Evolutionary conservation across 306 rosid genomes (phyloP).

Genomic region (Echinosophora koreensis): DNA sequence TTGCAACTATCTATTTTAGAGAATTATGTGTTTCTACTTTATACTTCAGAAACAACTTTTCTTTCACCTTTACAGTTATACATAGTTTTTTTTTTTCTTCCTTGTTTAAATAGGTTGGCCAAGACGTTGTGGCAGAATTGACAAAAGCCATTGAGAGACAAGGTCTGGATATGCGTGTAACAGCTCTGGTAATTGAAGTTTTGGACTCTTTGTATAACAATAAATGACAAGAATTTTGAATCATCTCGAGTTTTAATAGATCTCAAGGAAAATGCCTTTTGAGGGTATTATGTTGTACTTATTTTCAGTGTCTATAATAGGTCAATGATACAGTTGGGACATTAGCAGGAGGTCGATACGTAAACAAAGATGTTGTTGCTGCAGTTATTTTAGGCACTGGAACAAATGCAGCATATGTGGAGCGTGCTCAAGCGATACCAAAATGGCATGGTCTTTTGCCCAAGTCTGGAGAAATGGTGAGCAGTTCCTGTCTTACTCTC

Average conservation of each 20-base stretch:
- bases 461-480: constrained; percentile 88
- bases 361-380: constrained; percentile 72
- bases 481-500: constrained; percentile 34
- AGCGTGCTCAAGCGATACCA: constrained; percentile 88
- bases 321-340: constrained; percentile 96
- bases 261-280: constrained; percentile 24
- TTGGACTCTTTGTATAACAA: constrained; percentile 21
- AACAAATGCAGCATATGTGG: constrained; percentile 94
- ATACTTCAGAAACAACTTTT: not conserved
- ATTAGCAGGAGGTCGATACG: constrained; percentile 87
- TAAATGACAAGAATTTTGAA: constrained; percentile 11
- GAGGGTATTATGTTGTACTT: constrained; percentile 33
- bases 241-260: not conserved
- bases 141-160: constrained; percentile 70
- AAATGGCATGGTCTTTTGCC: constrained; percentile 93
- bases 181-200: constrained; percentile 75
- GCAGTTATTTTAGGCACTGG: constrained; percentile 94
- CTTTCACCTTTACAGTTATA: constrained; percentile 25
- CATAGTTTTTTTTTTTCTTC: constrained; percentile 15
- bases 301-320: constrained; percentile 55
- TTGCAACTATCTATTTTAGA: not conserved
- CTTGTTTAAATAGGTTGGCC: constrained; percentile 68
- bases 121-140: constrained; percentile 81
- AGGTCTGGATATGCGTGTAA: constrained; percentile 82
- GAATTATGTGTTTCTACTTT: not conserved